Base-by-base conservation (phyloP, 2,329 filamentous ascomycete species). In the Cytospora mali region DNA sequence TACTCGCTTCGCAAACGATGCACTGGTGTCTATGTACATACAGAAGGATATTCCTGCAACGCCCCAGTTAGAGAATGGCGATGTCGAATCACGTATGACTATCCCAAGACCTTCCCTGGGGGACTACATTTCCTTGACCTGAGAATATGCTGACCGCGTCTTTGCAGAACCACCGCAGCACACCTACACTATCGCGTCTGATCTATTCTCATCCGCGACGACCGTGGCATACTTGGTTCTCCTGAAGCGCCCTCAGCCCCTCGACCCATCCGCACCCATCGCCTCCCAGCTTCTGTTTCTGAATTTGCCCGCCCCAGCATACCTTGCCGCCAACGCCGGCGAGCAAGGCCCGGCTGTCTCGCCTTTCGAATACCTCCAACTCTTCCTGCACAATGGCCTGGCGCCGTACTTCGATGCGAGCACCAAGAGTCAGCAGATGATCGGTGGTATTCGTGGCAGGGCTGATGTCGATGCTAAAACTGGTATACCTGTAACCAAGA, bases 381-480 rank as follows among this genome's bases (percentile, higher is more conserved):
- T 94, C 63, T 85, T 97, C 71, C 86, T 99, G 68, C 93, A 97
- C 76, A 89, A 93, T 74, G 93, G 91, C 68, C 81, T 99, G 73
- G 92, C 92, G 70, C 95, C 96, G 46, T 98, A 97, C 77, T 99
- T 99, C 74, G 94, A 99, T 80, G 94, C 93, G 70, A 96, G 93
- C 75, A 96, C 93, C 63, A 94, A 93, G 78, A 90, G 84, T 67
- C 89, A 92, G 70, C 90, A 92, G 72, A 78, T 85, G 56, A 79
- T 79, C 62, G 85, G 84, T 72, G 86, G 87, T 18, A 80, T 82
- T 60, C 89, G 91, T 72, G 88, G 87, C 67, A 88, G 92, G 71
- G 86, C 90, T 23, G 93, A 98, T 71, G 88, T 91, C 56, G 95
- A 98, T 72, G 88, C 91, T 51, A 96, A 96, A 79, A 96, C 92